Conservation (phyloP, 1,284 basidiomycete genomes). For the Microbotryum intermedium region DNA sequence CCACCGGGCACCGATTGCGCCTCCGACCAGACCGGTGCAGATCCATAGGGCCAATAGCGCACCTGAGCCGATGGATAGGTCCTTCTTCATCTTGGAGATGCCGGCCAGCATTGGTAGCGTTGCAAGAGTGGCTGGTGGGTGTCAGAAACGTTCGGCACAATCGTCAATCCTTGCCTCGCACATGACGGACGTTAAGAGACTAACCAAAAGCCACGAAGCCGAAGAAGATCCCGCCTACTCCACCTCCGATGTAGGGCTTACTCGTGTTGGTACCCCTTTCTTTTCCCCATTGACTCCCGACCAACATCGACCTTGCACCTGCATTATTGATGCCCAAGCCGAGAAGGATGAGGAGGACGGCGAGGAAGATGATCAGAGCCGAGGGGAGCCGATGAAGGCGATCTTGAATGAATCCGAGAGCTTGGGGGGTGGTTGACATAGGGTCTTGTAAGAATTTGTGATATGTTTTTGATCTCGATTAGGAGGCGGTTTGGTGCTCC, state of each 20-base stretch:
- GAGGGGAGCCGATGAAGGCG: constrained; percentile 75
- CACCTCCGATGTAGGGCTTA: constrained; percentile 10
- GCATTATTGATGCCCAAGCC: background rate
- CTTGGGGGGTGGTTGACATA: background rate
- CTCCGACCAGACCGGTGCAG: constrained; percentile 1
- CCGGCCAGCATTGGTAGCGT: background rate
- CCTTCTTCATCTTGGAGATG: background rate
- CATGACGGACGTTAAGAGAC: too few relatives aligned
- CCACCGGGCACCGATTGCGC: constrained; percentile 2
- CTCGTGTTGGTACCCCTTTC: background rate
- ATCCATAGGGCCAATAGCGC: constrained; percentile 1
- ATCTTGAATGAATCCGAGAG: constrained; percentile 51
- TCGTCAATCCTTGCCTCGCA: too few relatives aligned
- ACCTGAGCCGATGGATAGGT: constrained; percentile 4
- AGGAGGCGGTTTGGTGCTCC: background rate
- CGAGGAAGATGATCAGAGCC: constrained; percentile 48
- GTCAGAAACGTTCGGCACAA: too few relatives aligned
- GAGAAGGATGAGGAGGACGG: constrained; percentile 10
- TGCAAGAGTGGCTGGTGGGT: constrained; percentile 2
- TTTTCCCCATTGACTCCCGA: background rate
- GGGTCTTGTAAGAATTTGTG: too few relatives aligned
- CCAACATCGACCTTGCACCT: constrained; percentile 1
- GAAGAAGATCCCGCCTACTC: constrained; percentile 5
- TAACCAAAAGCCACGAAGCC: constrained; percentile 1
- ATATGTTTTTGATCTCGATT: too few relatives aligned